Conservation (phyloP, 1,284 basidiomycete species). For the Ganoderma lingzhi region DNA sequence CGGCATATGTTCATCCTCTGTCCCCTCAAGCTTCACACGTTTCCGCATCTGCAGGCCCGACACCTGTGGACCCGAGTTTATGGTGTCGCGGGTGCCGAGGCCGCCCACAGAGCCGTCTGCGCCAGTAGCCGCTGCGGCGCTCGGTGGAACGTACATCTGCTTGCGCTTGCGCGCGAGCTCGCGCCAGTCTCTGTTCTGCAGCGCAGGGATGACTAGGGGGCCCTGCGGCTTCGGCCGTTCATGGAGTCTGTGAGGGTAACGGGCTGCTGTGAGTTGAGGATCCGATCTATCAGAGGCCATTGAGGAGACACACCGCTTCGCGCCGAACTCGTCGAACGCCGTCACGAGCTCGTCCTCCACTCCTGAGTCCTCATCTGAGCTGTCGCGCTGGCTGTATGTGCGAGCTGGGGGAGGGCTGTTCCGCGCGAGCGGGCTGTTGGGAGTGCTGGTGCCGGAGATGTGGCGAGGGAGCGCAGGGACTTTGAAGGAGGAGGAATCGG, state of each 20-base stretch:
- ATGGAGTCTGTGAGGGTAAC: constrained; percentile 47
- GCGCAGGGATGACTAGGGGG: constrained; percentile 84
- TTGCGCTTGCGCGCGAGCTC: constrained; percentile 71
- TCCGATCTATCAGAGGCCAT: constrained; percentile 32
- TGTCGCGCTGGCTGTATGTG: constrained; percentile 53
- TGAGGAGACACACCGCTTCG: constrained; percentile 74
- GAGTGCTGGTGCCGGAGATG: constrained; percentile 50
- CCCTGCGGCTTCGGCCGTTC: constrained; percentile 58
- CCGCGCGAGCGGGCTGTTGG: constrained; percentile 66
- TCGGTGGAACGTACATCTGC: constrained; percentile 72
- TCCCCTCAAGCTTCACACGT: constrained; percentile 47
- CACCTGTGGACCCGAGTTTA: constrained; percentile 74
- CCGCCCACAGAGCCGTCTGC: constrained; percentile 84
- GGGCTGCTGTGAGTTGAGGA: constrained; percentile 72
- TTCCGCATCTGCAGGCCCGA: constrained; percentile 66
- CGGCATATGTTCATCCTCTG: constrained; percentile 29
- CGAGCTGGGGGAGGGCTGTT: constrained; percentile 49
- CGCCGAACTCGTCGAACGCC: constrained; percentile 73
- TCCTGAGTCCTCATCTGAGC: constrained; percentile 66
- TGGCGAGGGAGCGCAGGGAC: constrained; percentile 66
- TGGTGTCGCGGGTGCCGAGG: constrained; percentile 72
- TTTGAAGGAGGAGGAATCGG: constrained; percentile 61
- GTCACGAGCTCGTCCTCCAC: constrained; percentile 75
- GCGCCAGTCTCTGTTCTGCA: constrained; percentile 90
- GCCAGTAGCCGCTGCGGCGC: constrained; percentile 66